A percentile compares a stretch with the other conserved stretches of the same genome.
phyloP scores from a whole-genome alignment of 495 filamentous ascomycete species.

The Aspergillus taichungensis region DNA sequence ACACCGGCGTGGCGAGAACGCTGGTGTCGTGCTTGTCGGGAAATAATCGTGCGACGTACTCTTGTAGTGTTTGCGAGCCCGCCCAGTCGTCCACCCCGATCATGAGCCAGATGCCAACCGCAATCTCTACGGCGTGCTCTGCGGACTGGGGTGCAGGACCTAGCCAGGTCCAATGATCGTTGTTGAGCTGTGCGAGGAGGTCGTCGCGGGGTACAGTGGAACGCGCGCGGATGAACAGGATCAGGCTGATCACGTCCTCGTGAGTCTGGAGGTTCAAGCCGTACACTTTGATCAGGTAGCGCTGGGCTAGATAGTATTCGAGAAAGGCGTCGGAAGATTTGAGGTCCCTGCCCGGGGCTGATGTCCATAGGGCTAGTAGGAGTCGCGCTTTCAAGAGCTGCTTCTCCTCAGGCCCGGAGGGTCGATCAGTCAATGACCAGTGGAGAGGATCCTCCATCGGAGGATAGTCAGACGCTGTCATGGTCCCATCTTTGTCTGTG shows the following conservation, averaged over 20 bases:
- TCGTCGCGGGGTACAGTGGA: neutral
- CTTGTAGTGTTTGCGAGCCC: conserved; percentile 1
- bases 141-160: neutral
- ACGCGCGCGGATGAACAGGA: neutral
- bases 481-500: too few relatives aligned
- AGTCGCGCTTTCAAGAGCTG: neutral
- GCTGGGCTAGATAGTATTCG: conserved; percentile 3
- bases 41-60: conserved; percentile 1
- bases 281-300: conserved; percentile 2
- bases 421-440: too few relatives aligned
- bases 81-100: conserved; percentile 4
- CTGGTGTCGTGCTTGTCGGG: neutral
- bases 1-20: neutral
- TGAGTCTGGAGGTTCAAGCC: conserved; percentile 1
- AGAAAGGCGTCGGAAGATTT: conserved; percentile 2
- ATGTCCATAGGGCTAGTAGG: conserved; percentile 2
- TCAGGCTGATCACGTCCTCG: conserved; percentile 2
- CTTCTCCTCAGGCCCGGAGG: neutral
- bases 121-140: conserved; percentile 1
- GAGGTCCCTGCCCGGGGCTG: neutral
- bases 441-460: too few relatives aligned
- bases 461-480: too few relatives aligned
- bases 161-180: neutral
- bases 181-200: neutral
- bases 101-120: conserved; percentile 1